Conservation (phyloP, 2,329 filamentous ascomycete species). For the Alternaria sp. region DNA sequence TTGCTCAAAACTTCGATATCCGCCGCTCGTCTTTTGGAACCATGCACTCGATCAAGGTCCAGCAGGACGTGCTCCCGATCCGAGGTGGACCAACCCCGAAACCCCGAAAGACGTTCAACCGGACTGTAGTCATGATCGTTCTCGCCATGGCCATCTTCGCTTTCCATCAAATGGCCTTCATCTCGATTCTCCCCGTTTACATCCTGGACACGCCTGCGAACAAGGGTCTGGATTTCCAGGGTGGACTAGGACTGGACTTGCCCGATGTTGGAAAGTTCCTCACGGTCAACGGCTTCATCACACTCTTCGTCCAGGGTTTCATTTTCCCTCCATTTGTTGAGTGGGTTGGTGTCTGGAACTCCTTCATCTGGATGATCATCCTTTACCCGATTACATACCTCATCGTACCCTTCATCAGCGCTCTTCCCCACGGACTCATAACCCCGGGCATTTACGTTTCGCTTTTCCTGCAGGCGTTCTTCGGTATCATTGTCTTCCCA, state of each 20-base stretch:
- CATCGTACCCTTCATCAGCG: conserved; percentile 70
- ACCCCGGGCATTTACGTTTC: conserved; percentile 69
- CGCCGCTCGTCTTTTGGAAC: conserved; percentile 47
- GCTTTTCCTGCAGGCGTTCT: conserved; percentile 69
- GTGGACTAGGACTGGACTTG: conserved; percentile 70
- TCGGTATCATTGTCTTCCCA: conserved; percentile 72
- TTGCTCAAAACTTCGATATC: conserved; percentile 44
- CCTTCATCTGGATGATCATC: conserved; percentile 69
- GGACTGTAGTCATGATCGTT: conserved; percentile 75
- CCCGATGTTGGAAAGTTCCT: conserved; percentile 72
- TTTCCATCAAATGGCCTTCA: conserved; percentile 89
- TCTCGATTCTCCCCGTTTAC: conserved; percentile 90
- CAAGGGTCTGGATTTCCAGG: conserved; percentile 52
- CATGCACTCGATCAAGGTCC: conserved; percentile 45
- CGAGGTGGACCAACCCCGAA: conserved; percentile 19
- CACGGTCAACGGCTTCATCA: conserved; percentile 72
- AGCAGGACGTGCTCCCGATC: conserved; percentile 33
- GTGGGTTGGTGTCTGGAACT: conserved; percentile 69
- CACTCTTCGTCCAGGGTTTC: conserved; percentile 75
- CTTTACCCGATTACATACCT: conserved; percentile 72
- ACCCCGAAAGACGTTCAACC: conserved; percentile 59
- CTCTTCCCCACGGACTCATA: conserved; percentile 60
- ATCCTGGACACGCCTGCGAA: conserved; percentile 72
- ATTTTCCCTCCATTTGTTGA: conserved; percentile 72
- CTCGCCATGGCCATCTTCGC: conserved; percentile 86